phyloP scores from a whole-genome alignment of 192 early-diverging fungal genomes.

The Haplosporangium gracile region DNA sequence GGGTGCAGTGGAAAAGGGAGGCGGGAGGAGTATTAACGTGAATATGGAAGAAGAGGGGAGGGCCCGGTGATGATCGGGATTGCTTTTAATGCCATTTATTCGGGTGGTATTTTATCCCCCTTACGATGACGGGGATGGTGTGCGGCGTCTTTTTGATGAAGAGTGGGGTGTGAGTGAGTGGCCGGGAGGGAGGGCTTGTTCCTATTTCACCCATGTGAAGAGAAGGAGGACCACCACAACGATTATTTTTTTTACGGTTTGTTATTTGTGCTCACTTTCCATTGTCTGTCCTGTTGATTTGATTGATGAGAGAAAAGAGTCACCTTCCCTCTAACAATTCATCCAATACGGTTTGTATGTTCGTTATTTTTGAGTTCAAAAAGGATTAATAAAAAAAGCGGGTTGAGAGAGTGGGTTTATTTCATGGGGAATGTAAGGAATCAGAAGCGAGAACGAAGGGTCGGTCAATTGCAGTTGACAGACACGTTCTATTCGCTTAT shows the following conservation, averaged over 20 bases:
- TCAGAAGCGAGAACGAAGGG: neutral
- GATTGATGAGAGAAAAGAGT: conserved; percentile 25
- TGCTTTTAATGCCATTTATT: neutral
- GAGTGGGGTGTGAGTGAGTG: neutral
- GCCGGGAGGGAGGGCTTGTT: neutral
- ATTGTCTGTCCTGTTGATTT: neutral
- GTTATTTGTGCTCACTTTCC: neutral
- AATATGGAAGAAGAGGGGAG: neutral
- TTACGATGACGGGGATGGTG: neutral
- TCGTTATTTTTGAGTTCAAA: neutral
- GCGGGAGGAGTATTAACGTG: neutral
- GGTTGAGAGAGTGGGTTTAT: neutral
- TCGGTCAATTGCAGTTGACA: neutral
- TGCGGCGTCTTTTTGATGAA: neutral
- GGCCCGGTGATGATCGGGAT: neutral
- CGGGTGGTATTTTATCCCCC: neutral
- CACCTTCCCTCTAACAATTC: neutral
- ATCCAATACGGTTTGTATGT: neutral
- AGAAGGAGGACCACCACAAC: neutral
- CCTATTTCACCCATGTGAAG: conserved; percentile 41
- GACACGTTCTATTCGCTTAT: neutral
- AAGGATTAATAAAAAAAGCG: neutral
- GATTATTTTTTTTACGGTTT: neutral
- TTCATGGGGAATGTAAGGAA: neutral
- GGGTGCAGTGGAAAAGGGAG: neutral